Percentiles rank a stretch among this genome's conserved stretches.
phyloP scores from a whole-genome alignment of 306 rosid genomes.

The Calophaca sinica region DNA sequence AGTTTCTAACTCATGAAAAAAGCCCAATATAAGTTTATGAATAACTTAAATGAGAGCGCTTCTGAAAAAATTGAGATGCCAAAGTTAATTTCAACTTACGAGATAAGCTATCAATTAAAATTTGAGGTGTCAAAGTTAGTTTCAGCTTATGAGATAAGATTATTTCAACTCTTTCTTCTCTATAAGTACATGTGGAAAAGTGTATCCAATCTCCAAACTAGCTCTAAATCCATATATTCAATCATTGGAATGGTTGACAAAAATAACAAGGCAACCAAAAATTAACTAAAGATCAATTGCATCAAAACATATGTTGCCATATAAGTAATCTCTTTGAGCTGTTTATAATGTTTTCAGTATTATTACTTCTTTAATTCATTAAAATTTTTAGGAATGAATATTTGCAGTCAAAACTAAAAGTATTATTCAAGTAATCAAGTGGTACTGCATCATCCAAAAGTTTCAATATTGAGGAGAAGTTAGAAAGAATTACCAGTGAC shows the following conservation, averaged over 20 bases:
- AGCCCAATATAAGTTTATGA: no score
- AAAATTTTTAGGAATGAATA: constrained; percentile 18
- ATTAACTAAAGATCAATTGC: constrained; percentile 29
- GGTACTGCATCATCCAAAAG: constrained; percentile 16
- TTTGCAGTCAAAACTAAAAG: constrained; percentile 20
- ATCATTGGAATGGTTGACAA: not conserved
- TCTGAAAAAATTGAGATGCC: not conserved
- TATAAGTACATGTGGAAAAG: not conserved
- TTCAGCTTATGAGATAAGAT: no score
- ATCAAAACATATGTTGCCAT: constrained; percentile 27
- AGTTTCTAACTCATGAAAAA: constrained; percentile 1
- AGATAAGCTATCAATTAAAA: no score
- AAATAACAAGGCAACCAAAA: constrained; percentile 22
- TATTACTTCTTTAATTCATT: constrained; percentile 9
- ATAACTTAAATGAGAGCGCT: not conserved
- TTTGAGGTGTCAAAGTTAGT: not conserved
- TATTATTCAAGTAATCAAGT: constrained; percentile 19
- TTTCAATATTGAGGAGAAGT: constrained; percentile 38
- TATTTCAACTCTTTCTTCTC: not conserved
- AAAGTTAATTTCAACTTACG: not conserved
- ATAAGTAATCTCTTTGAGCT: not conserved
- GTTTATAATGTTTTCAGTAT: not conserved
- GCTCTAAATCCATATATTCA: not conserved
- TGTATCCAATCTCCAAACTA: not conserved
- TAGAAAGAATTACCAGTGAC: constrained; percentile 76